A percentile compares a stretch with the other conserved stretches of the same genome.
phyloP scores from a whole-genome alignment of 2,329 filamentous ascomycete genomes.

The Neonectria hederae region DNA sequence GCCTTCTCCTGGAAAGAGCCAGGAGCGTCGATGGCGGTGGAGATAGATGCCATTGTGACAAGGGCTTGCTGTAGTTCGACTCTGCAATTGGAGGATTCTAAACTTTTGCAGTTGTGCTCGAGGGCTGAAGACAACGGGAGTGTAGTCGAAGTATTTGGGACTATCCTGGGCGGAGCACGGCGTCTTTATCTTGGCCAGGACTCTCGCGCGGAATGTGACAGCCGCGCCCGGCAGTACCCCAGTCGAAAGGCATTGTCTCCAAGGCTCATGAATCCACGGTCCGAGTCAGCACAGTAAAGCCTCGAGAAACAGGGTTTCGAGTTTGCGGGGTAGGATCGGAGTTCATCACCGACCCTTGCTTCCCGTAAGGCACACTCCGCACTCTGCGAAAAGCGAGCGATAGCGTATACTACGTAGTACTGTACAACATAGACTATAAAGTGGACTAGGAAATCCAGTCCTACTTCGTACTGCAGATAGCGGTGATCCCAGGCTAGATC shows the following conservation, averaged over 20 bases:
- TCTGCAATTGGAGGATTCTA: background rate
- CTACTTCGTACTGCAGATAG: too few relatives aligned
- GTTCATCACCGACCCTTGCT: conserved; percentile 1
- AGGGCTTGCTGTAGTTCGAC: background rate
- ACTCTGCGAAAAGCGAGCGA: background rate
- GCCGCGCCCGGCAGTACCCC: background rate
- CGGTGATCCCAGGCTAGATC: background rate
- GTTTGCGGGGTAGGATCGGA: conserved; percentile 7
- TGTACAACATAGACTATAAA: too few relatives aligned
- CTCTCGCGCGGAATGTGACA: background rate
- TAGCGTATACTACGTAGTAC: background rate
- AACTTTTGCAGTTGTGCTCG: background rate
- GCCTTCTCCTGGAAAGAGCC: background rate
- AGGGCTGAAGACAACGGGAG: background rate
- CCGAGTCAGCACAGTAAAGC: background rate
- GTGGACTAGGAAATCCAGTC: too few relatives aligned
- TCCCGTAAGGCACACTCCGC: background rate
- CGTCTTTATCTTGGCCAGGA: background rate
- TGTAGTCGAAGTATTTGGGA: background rate
- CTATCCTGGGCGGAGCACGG: background rate
- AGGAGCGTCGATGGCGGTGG: background rate
- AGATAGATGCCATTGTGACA: background rate
- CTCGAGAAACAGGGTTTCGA: background rate
- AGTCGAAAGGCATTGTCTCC: background rate
- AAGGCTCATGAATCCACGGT: background rate